These are phyloP conservation scores for Discostella pseudostelligera DNA, from an alignment of 108 stramenopile species.

Conservation along the genomic window DNA sequence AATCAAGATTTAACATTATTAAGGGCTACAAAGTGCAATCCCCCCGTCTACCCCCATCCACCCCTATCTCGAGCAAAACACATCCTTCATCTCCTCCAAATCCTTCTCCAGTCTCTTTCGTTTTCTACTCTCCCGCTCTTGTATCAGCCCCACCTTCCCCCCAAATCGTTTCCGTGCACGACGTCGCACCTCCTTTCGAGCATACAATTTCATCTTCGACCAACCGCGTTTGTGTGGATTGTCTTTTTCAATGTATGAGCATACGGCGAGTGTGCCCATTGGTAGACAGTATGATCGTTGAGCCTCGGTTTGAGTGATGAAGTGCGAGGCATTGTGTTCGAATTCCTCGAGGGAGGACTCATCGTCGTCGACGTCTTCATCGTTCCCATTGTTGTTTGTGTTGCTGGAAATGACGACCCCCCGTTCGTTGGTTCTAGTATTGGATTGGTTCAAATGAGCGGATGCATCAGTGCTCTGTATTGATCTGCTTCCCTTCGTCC, in stretches of 20 bases:
- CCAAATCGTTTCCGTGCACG: constrained; percentile 70
- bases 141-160: constrained; percentile 62
- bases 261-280: constrained; percentile 77
- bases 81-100: constrained; percentile 59
- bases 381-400: neutral
- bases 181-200: constrained; percentile 63
- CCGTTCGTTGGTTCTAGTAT: constrained; percentile 8
- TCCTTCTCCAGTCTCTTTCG: constrained; percentile 64
- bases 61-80: constrained; percentile 45
- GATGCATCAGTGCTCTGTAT: constrained; percentile 15
- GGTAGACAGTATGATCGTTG: constrained; percentile 73
- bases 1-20: too few species aligned
- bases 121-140: constrained; percentile 60
- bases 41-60: neutral
- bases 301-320: constrained; percentile 73
- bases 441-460: constrained; percentile 3
- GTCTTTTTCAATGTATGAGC: constrained; percentile 53
- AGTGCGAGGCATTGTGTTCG: constrained; percentile 65
- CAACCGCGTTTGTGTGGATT: constrained; percentile 72
- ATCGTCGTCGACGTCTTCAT: constrained; percentile 26
- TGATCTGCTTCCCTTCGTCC: constrained; percentile 3
- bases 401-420: neutral
- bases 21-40: too few species aligned
- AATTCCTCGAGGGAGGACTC: constrained; percentile 66
- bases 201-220: constrained; percentile 75